Evolutionary conservation across 495 filamentous ascomycete genomes (phyloP).

Genomic region (Halenospora varia): DNA sequence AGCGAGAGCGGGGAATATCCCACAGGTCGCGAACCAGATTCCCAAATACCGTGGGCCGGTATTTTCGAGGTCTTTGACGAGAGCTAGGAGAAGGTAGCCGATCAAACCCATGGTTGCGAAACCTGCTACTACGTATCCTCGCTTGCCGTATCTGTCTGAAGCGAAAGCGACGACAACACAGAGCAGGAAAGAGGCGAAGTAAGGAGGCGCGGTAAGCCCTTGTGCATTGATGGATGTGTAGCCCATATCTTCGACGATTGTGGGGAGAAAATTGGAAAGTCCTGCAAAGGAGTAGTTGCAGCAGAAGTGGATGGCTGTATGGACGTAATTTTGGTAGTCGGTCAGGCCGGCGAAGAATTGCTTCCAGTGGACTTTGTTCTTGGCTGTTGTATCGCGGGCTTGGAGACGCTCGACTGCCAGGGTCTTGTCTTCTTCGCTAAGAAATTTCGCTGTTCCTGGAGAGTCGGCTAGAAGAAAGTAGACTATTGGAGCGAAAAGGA

Average conservation of each 20-base stretch:
- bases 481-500: slow-evolving; percentile 57
- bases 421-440: slow-evolving; percentile 65
- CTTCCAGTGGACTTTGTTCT: slow-evolving; percentile 37
- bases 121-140: slow-evolving; percentile 60
- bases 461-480: slow-evolving; percentile 70
- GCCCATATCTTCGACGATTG: slow-evolving; percentile 75
- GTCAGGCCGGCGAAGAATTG: slow-evolving; percentile 48
- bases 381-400: slow-evolving; percentile 53
- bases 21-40: slow-evolving; percentile 65
- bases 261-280: slow-evolving; percentile 79
- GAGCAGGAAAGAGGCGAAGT: slow-evolving; percentile 71
- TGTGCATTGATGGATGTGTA: slow-evolving; percentile 70
- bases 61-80: slow-evolving; percentile 42
- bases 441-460: slow-evolving; percentile 61
- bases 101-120: slow-evolving; percentile 62
- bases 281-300: slow-evolving; percentile 77
- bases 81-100: slow-evolving; percentile 72
- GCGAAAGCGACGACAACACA: slow-evolving; percentile 65
- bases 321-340: slow-evolving; percentile 64
- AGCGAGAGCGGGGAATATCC: slow-evolving; percentile 64
- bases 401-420: slow-evolving; percentile 61
- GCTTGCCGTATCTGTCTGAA: slow-evolving; percentile 68
- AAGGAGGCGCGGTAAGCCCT: slow-evolving; percentile 77
- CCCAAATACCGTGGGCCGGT: slow-evolving; percentile 64
- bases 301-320: slow-evolving; percentile 55